Base-by-base conservation (phyloP, 768 basidiomycete species). In the Tylopilus subfusipes region DNA sequence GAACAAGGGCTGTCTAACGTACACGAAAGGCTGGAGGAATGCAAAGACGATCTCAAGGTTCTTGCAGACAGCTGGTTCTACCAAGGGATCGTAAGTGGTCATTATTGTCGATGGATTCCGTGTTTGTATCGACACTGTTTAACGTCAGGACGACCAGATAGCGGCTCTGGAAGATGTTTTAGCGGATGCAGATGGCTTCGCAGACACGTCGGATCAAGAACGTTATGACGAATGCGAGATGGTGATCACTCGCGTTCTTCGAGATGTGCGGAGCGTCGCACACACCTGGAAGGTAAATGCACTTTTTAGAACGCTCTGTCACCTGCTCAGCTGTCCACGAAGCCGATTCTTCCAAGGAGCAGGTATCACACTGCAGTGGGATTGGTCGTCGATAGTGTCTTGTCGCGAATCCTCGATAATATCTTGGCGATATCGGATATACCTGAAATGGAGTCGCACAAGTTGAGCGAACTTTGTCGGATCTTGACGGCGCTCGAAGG, bases 341-440 rank as follows among this genome's bases (percentile, higher is more conserved):
- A 95, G 91, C 68, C 77, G 13, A 72, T 92, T 29, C 71, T 96
- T 30, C 73, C 83, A n/a, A 84, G 82, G 63, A 82, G 77, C 64
- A 86, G 83, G 63, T 89, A 88, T 63, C 85, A 91, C 59, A 73
- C 76, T 18, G 84, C 85, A 1, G 70, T 92, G 16, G 95, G 94
- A 12, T 71, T 78, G 25, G 70, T 93, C 13, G 81, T 86, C 6
- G 85, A 95, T 47, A 77, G 81, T 7, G 82, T 82, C 7, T 74
- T 96, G 24, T 77, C 77, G 7, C 77, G 82, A 19, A 79, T 96
- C 21, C 75, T 93, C 14, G 77, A 78, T 34, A 86, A 91, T 63
- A 77, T 97, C 19, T 74, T 95, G 33, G 82, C 82, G 1, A 73
- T 97, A 42, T 77, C 81, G 6, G 95, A 98, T 68, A 97, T 98